A percentile compares a stretch with the other conserved stretches of the same genome.
Evolutionary conservation across 495 filamentous ascomycete species (phyloP).

Genomic region (Sporormia fimetaria): DNA sequence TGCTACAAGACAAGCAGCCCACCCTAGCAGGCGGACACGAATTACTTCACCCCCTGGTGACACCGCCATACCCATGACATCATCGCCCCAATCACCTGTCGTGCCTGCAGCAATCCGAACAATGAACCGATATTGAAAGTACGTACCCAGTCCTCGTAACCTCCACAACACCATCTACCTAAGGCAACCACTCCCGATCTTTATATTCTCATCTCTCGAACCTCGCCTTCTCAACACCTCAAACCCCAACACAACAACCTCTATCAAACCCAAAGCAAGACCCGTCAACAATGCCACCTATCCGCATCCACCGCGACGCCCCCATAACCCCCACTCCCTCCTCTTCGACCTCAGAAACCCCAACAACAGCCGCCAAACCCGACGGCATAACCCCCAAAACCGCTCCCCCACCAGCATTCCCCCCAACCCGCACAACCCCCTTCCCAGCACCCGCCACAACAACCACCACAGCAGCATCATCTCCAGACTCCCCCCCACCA

Average conservation of each 20-base stretch:
- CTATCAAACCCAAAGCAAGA: not conserved
- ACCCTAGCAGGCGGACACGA: no score
- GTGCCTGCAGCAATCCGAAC: conserved; percentile 8
- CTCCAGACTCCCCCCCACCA: conserved; percentile 3
- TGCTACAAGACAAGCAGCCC: no score
- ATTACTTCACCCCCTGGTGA: no score
- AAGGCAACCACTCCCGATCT: not conserved
- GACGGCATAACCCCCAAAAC: conserved; percentile 13
- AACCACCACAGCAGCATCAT: not conserved
- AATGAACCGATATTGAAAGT: conserved; percentile 7
- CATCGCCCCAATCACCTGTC: conserved; percentile 15
- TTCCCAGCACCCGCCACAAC: conserved; percentile 6
- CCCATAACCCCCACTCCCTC: conserved; percentile 16
- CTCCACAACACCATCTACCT: conserved; percentile 1
- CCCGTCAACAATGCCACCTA: conserved; percentile 19
- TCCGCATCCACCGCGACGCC: conserved; percentile 19
- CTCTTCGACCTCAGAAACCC: no score
- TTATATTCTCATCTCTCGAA: not conserved
- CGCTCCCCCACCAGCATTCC: conserved; percentile 3
- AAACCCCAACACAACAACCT: conserved; percentile 1
- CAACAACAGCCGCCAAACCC: conserved; percentile 7
- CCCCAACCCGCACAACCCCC: conserved; percentile 13
- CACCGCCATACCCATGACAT: no score
- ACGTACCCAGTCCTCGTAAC: conserved; percentile 1
- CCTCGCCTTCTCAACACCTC: not conserved